These are phyloP conservation scores for Striga asiatica DNA, from an alignment of 257 asterid genomes.

Conservation along the genomic window DNA sequence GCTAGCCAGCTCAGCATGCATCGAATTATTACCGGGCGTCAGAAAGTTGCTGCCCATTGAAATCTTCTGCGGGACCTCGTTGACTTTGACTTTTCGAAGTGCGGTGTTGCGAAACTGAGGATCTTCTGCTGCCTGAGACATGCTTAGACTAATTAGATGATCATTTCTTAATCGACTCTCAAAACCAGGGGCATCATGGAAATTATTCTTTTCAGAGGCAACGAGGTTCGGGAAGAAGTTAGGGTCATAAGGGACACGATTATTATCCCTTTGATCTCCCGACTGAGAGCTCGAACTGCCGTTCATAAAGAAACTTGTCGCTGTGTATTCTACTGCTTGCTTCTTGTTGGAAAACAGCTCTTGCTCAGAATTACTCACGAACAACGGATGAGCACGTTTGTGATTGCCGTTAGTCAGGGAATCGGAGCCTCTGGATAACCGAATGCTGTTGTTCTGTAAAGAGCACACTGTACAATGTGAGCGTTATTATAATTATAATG, in stretches of 20 bases:
- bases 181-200: no score
- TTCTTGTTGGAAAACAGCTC: slow-evolving; percentile 41
- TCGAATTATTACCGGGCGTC: slow-evolving; percentile 15
- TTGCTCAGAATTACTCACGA: slow-evolving; percentile 28
- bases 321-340: slow-evolving; percentile 47
- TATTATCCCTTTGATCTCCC: slow-evolving; percentile 22
- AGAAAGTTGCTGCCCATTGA: slow-evolving; percentile 17
- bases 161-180: slow-evolving; percentile 23
- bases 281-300: slow-evolving; percentile 28
- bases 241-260: slow-evolving; percentile 21
- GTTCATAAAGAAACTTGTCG: slow-evolving; percentile 27
- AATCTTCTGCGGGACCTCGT: slow-evolving; percentile 26
- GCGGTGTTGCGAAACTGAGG: slow-evolving; percentile 31
- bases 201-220: slow-evolving; percentile 24
- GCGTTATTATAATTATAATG: not conserved
- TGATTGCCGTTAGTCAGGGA: slow-evolving; percentile 37
- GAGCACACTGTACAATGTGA: slow-evolving; percentile 28
- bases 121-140: slow-evolving; percentile 29
- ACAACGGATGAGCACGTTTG: slow-evolving; percentile 44
- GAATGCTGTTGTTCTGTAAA: slow-evolving; percentile 34
- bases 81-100: slow-evolving; percentile 25
- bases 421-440: slow-evolving; percentile 33
- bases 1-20: slow-evolving; percentile 22
- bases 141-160: slow-evolving; percentile 26
- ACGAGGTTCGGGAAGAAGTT: slow-evolving; percentile 22